Conservation (phyloP, 495 filamentous ascomycete species). For the Aspergillus bridgeri region DNA sequence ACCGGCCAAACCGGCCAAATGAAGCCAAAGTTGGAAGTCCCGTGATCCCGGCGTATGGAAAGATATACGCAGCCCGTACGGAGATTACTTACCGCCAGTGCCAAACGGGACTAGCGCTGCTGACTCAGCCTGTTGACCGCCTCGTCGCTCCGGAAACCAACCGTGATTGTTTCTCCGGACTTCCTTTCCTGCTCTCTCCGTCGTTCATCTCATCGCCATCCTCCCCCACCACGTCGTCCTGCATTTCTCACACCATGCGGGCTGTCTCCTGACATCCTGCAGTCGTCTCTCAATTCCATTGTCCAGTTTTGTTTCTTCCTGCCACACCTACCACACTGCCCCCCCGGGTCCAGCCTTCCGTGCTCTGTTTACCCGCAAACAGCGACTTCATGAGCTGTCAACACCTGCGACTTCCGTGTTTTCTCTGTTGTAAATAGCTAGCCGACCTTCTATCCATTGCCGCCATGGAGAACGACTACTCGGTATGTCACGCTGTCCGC, state of each 20-base stretch:
- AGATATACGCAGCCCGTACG: not conserved
- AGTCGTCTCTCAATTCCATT: not conserved
- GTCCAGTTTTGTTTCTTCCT: not conserved
- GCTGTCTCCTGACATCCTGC: not conserved
- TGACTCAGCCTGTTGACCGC: constrained; percentile 41
- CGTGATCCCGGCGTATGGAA: not conserved
- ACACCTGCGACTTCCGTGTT: constrained; percentile 14
- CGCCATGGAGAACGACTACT: constrained; percentile 39
- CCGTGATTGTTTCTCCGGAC: not conserved
- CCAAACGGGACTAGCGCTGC: constrained; percentile 8
- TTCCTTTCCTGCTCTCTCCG: constrained; percentile 2
- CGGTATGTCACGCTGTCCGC: constrained; percentile 25
- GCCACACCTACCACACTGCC: not conserved
- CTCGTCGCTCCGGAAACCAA: constrained; percentile 40
- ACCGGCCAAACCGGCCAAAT: not conserved
- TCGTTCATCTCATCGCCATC: not conserved
- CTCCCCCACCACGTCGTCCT: not conserved
- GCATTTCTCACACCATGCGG: too few species aligned
- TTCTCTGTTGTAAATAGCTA: not conserved
- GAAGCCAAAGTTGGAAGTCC: not conserved
- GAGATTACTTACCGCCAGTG: constrained; percentile 18
- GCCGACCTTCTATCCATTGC: not conserved
- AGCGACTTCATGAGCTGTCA: constrained; percentile 4
- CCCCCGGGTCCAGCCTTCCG: too few species aligned
- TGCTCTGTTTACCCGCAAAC: not conserved